Base-by-base conservation (phyloP, 2,329 filamentous ascomycete species). In the Aspergillaceae sp. region DNA sequence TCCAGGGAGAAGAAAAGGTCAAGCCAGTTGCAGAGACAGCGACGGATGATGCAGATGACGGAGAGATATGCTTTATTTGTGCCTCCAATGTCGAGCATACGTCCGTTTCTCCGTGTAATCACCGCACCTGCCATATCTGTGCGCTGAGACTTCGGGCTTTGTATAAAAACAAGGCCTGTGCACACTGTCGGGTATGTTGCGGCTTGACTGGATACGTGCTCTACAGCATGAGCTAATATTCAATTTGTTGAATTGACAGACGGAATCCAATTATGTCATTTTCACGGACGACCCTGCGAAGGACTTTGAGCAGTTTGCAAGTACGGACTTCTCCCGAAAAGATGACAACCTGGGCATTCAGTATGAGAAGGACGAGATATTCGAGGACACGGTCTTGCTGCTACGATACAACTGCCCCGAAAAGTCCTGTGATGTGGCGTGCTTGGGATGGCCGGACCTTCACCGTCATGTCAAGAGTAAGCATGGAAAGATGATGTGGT, bases 401-500 rank as follows among this genome's bases (percentile, higher is more conserved):
- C 73, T 98, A 34, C 81, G 88, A 40, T 98, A 96, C 73, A 98
- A 98, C 66, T 98, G 92, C 59, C 92, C 92, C 0, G 89, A 95
- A 54, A 70, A 73, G 32, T 79, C 79, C 44, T 98, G 89, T 56
- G 88, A 94, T 71, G 84, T 87, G 55, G 88, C 89, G 37, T 94
- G 87, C 61, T 71, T 90, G 46, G 82, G 84, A 28, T 89, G 85
- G 85, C 84, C 83, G 10, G 83, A 88, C 59, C 68, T 90, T 46
- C 84, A 89, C 64, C 76, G 82, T 37, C 86, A 98, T 73, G 91
- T 96, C 47, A 86, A 84, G 61, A 80, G 74, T 44, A 79, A 78
- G 48, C 92, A 98, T 71, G 77, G 83, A 53, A 94, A 91, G 70
- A 83, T 86, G 63, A 90, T 94, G 84, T 94, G 80, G 75, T 78